phyloP scores from a whole-genome alignment of 2,329 filamentous ascomycete genomes.

The Passalora sequoiae region DNA sequence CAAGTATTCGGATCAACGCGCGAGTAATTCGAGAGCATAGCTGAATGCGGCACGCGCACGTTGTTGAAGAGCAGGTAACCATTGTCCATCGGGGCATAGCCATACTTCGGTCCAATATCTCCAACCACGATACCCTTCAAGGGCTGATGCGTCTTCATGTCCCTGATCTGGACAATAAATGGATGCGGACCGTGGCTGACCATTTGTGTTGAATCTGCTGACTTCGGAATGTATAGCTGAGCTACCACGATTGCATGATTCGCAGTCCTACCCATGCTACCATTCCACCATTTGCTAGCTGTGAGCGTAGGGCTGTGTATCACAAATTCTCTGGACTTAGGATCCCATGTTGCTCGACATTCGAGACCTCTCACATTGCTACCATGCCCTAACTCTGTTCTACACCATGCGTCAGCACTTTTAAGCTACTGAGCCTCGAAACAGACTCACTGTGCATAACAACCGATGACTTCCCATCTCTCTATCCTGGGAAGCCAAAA shows the following conservation, averaged over 20 bases:
- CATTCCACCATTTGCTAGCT: slow-evolving; percentile 54
- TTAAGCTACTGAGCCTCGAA: no score
- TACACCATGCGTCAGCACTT: no score
- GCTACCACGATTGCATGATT: slow-evolving; percentile 53
- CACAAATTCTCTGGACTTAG: slow-evolving; percentile 42
- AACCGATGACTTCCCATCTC: slow-evolving; percentile 48
- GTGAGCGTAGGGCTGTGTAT: slow-evolving; percentile 50
- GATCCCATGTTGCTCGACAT: slow-evolving; percentile 46
- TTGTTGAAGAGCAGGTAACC: slow-evolving; percentile 51
- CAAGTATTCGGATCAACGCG: slow-evolving; percentile 45
- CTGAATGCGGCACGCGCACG: slow-evolving; percentile 44
- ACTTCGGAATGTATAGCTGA: slow-evolving; percentile 45
- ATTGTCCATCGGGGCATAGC: slow-evolving; percentile 50
- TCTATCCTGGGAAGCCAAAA: slow-evolving; percentile 49
- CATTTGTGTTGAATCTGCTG: slow-evolving; percentile 29
- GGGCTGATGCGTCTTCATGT: slow-evolving; percentile 45
- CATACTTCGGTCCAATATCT: slow-evolving; percentile 54
- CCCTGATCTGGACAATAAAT: slow-evolving; percentile 50
- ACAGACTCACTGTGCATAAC: slow-evolving; percentile 50
- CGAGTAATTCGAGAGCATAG: slow-evolving; percentile 48
- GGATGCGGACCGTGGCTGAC: slow-evolving; percentile 48
- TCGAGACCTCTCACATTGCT: slow-evolving; percentile 51
- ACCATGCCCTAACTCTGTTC: slow-evolving; percentile 50
- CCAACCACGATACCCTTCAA: slow-evolving; percentile 47
- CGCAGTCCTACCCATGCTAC: slow-evolving; percentile 49